A percentile compares a stretch with the other conserved stretches of the same genome.
Conservation (phyloP, 2,329 filamentous ascomycete species). For the Phialophora verrucosa region DNA sequence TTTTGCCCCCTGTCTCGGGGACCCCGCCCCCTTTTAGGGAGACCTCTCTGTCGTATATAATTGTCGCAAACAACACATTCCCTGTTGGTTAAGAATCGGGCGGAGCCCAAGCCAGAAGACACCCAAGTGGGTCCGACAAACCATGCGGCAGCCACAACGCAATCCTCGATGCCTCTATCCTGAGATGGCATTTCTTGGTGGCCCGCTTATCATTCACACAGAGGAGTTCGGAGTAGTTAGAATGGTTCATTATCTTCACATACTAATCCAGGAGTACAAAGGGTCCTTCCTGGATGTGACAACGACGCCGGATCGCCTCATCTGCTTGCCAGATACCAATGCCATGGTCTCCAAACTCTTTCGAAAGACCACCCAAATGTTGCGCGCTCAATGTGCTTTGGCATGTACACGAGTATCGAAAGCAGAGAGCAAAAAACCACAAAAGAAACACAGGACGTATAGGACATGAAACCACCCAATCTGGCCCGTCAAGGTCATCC, state of each 20-base stretch:
- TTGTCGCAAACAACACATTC: too few species aligned
- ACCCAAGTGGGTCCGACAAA: too few species aligned
- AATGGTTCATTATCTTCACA: not conserved
- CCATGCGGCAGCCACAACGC: too few species aligned
- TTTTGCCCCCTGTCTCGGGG: too few species aligned
- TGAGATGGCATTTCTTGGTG: too few species aligned
- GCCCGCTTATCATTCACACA: too few species aligned
- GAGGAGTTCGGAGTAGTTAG: not conserved
- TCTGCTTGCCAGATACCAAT: not conserved
- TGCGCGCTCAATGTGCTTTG: not conserved
- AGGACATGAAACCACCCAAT: slow-evolving; percentile 6
- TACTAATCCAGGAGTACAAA: not conserved
- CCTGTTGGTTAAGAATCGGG: too few species aligned
- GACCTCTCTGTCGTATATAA: too few species aligned
- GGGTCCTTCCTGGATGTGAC: not conserved
- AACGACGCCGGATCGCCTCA: not conserved
- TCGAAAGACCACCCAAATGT: not conserved
- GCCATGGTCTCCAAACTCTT: not conserved
- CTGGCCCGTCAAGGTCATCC: slow-evolving; percentile 10
- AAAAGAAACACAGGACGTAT: slow-evolving; percentile 6
- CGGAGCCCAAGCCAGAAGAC: too few species aligned
- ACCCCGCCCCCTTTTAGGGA: too few species aligned
- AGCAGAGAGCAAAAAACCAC: not conserved
- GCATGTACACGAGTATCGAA: not conserved
- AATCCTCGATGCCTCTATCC: too few species aligned